Conservation (phyloP, 768 basidiomycete species). For the Pulveroboletus sp. region DNA sequence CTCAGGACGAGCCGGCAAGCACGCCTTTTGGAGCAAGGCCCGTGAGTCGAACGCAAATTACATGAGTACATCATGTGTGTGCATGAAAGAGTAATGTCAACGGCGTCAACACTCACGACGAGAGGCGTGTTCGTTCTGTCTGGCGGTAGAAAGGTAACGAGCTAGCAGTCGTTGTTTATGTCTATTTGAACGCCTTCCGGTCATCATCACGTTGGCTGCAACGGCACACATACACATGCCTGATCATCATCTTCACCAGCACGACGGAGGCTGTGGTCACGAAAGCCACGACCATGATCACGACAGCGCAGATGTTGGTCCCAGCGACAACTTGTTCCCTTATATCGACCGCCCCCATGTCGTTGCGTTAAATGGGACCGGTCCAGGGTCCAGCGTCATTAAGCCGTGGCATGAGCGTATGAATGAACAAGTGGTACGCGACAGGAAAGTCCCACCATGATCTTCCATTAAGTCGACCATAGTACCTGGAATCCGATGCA, state of each 20-base stretch:
- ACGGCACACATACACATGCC: constrained; percentile 9
- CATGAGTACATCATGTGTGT: constrained; percentile 52
- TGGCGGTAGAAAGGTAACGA: too few relatives aligned
- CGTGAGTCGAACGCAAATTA: constrained; percentile 88
- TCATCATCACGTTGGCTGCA: not conserved
- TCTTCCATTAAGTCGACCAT: constrained; percentile 2
- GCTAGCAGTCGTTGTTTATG: too few relatives aligned
- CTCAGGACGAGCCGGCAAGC: constrained; percentile 74
- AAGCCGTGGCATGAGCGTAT: constrained; percentile 84
- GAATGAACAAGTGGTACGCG: constrained; percentile 62
- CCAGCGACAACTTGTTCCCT: constrained; percentile 65
- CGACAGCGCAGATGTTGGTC: constrained; percentile 42
- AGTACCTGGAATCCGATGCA: constrained; percentile 86
- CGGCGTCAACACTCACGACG: constrained; percentile 11
- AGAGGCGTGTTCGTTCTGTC: too few relatives aligned
- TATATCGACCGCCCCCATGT: constrained; percentile 81
- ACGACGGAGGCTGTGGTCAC: constrained; percentile 49
- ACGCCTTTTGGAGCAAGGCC: constrained; percentile 63
- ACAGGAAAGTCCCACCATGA: not conserved
- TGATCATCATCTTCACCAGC: constrained; percentile 27
- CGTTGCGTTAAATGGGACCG: constrained; percentile 66
- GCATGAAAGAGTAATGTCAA: constrained; percentile 2
- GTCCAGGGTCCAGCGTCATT: constrained; percentile 53
- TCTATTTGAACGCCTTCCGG: too few relatives aligned
- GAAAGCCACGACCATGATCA: constrained; percentile 59